Base-by-base conservation (phyloP, 2,329 filamentous ascomycete genomes). In the Sarocladium kiliense region DNA sequence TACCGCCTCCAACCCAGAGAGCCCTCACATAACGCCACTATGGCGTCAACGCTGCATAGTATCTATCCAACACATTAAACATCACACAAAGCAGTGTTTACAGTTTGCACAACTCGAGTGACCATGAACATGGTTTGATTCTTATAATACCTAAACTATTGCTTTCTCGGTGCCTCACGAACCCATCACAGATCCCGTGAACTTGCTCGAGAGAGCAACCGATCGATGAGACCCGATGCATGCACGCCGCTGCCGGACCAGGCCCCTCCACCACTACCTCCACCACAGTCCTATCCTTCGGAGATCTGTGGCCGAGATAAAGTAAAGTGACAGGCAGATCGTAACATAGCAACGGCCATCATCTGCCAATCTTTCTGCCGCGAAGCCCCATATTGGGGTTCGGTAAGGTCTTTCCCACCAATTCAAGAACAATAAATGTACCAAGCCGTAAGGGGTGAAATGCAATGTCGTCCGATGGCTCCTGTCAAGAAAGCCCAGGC, bases 381-480 rank as follows among this genome's bases (percentile, higher is more conserved):
- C 26, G 4, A 36, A 44, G 3, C 30, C 30, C 47, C 27, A 51
- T 51, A 19, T 18, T 18, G 23, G 47, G 47, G 30, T n/a, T 36
- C 11, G 27, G n/a, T 27, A 51, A 36, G 27, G n/a, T n/a, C 18
- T 3, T 21, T 34, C 11, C 44, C 30, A 3, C 47, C 27, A 51
- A 51, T 36, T 25, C 47, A 51, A 25, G 18, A 51, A 34, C 47
- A 51, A 27, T 27, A n/a, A 36, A 51, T 51, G 27, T 51, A 51
- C 27, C 47, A 36, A 51, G 23, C 47, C 26, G 21, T 21, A 49
- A 36, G 47, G 47, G 30, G 44, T 6, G 18, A 14, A 25, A 51
- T 21, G 47, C 27, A 51, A 27, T 34, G 18, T 51, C 11, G 47
- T 21, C 47, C 30, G 10, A 5, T 12, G 25, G 23, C 26, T 49